Evolutionary conservation across 371 early-diverging fungal species (phyloP), one percentile per base, ranked within the genome.

Genomic region (Mucor piriformis): DNA sequence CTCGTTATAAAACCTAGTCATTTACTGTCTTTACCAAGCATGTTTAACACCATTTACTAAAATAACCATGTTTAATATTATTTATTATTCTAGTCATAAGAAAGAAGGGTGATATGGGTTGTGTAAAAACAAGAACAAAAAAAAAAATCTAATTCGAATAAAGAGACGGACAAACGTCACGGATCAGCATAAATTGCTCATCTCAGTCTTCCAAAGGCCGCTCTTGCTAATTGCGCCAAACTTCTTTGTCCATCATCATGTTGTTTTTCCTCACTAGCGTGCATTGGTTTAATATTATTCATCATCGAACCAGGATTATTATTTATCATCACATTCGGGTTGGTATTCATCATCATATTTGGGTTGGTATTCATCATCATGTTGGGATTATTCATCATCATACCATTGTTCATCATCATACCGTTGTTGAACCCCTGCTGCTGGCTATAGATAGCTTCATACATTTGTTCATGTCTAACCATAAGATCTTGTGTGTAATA

Each of bases 31-130:
- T 59, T 63, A 73, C 74, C 74, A 73, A 13, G 74, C 70, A 43
- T 70, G 57, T 49, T 63, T 70, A 27, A 54, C 54, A 20, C 64
- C 69, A 43, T 70, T 59, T 6, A 61, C 44, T n/a, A 62, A 24
- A 20, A 69, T 50, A 16, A 50, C 74, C 70, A 73, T 64, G 21
- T n/a, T 49, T 3, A 16, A 46, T 1, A 23, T 16, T 34, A 32
- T 24, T 32, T 10, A 43, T n/a, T 29, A 27, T 15, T 46, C 21
- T 21, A 18, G 32, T 56, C 10, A 43, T 27, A 15, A 44, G 43
- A 49, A 43, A 35, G 27, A 48, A 33, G 40, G 27, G 13, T 49
- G 37, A 48, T 2, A 23, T 11, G 21, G 20, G 34, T 3, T 13
- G 44, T 25, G 42, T 18, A 49, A 49, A 50, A 37, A 42, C 25